A percentile compares a stretch with the other conserved stretches of the same genome.
Evolutionary conservation across 2,329 filamentous ascomycete species (phyloP).

Genomic region (Trichophyton mentagrophytes): DNA sequence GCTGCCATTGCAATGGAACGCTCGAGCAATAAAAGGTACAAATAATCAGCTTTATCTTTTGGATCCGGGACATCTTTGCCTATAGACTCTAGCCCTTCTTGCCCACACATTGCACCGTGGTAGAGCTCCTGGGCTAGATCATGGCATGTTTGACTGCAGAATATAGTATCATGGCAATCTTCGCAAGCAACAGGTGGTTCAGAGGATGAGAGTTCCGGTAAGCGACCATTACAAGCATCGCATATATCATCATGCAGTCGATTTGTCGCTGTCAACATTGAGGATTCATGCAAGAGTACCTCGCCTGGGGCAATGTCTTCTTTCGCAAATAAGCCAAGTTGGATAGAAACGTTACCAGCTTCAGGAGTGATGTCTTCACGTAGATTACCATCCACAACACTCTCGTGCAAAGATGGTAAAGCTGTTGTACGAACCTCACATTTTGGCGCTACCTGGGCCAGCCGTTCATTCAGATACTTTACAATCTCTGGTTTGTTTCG

Average conservation of each 20-base stretch:
- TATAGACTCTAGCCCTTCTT: slow-evolving; percentile 42
- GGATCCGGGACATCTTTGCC: slow-evolving; percentile 45
- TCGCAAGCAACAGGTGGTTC: slow-evolving; percentile 36
- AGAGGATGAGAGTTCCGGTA: slow-evolving; percentile 45
- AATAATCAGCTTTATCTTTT: slow-evolving; percentile 45
- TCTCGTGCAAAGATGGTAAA: slow-evolving; percentile 55
- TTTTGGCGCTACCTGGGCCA: slow-evolving; percentile 61
- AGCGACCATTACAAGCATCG: slow-evolving; percentile 69
- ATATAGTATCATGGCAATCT: slow-evolving; percentile 46
- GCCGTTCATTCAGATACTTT: slow-evolving; percentile 55
- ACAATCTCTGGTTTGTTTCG: slow-evolving; percentile 45
- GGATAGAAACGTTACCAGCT: slow-evolving; percentile 41
- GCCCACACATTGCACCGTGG: slow-evolving; percentile 47
- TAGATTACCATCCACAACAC: slow-evolving; percentile 12
- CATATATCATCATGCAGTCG: slow-evolving; percentile 75
- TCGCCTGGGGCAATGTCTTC: slow-evolving; percentile 67
- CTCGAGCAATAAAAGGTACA: slow-evolving; percentile 48
- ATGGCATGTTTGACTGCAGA: slow-evolving; percentile 46
- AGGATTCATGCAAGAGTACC: slow-evolving; percentile 66
- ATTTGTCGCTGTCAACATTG: slow-evolving; percentile 78
- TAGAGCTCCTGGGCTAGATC: slow-evolving; percentile 44
- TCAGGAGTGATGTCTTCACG: slow-evolving; percentile 11
- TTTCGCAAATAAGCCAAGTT: slow-evolving; percentile 82
- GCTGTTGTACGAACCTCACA: slow-evolving; percentile 65
- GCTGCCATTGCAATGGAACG: slow-evolving; percentile 49